These are phyloP conservation scores for Ophiocordyceps robertsii DNA, from an alignment of 2,329 filamentous ascomycete species.

Conservation along the genomic window DNA sequence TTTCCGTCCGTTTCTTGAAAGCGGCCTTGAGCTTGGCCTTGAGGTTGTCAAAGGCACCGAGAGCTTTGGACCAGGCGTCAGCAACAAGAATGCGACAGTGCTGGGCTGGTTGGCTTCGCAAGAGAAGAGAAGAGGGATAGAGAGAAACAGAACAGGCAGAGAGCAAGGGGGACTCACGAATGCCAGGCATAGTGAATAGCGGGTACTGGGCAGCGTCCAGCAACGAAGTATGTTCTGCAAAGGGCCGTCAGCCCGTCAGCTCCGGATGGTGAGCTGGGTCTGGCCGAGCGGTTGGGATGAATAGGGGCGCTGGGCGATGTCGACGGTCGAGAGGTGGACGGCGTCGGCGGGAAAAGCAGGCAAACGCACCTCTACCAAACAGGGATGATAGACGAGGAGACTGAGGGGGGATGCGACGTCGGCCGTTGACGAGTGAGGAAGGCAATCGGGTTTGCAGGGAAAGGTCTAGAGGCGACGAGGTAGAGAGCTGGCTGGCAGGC, in stretches of 20 bases:
- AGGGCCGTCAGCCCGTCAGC: background rate
- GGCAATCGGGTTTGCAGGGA: background rate
- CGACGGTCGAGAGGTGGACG: background rate
- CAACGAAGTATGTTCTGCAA: constrained; percentile 1
- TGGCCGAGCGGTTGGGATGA: background rate
- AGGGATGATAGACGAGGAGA: background rate
- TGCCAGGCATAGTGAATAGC: constrained; percentile 32
- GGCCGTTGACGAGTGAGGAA: background rate
- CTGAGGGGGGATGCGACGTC: background rate
- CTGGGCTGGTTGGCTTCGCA: background rate
- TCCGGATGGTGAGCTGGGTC: background rate
- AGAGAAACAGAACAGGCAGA: no score
- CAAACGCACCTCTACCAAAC: constrained; percentile 1
- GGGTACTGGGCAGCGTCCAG: background rate
- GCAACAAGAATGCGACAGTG: background rate
- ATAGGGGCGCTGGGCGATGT: no score
- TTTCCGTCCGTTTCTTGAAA: constrained; percentile 34
- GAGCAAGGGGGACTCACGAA: constrained; percentile 27
- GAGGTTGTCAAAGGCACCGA: constrained; percentile 37
- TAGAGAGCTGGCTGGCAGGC: no score
- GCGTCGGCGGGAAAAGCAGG: background rate
- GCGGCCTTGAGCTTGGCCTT: constrained; percentile 40
- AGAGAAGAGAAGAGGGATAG: background rate
- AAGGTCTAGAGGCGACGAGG: background rate
- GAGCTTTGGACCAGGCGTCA: constrained; percentile 19